Evolutionary conservation across 169 alveolate genomes (phyloP).

Genomic region (Plasmodium sp.): DNA sequence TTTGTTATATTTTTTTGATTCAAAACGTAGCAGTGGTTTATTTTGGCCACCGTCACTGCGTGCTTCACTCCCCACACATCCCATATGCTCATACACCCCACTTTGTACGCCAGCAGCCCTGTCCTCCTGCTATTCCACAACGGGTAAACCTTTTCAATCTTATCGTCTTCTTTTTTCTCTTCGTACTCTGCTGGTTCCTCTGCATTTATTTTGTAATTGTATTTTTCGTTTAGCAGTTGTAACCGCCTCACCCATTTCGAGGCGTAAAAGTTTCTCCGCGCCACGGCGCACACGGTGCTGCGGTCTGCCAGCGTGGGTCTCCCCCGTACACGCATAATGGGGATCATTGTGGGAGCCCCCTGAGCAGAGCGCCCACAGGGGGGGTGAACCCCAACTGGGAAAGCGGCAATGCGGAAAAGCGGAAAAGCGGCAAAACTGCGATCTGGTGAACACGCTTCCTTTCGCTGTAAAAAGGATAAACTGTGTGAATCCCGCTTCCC

Average conservation of each 20-base stretch:
- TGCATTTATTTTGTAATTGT: conserved; percentile 40
- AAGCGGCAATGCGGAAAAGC: background rate
- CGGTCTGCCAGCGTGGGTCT: background rate
- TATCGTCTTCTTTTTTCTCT: conserved; percentile 61
- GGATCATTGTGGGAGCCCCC: background rate
- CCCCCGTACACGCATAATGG: background rate
- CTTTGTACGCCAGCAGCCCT: conserved; percentile 89
- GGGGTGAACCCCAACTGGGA: background rate
- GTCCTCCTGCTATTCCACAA: conserved; percentile 73
- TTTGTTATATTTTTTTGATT: conserved; percentile 84
- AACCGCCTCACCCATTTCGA: conserved; percentile 70
- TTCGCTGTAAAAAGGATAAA: background rate
- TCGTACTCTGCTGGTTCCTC: conserved; percentile 67
- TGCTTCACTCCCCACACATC: conserved; percentile 92
- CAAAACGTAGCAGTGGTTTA: conserved; percentile 87
- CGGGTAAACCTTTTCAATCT: conserved; percentile 51
- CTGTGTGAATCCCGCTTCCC: background rate
- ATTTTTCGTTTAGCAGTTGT: conserved; percentile 64
- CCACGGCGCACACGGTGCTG: background rate
- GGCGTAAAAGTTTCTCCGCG: conserved; percentile 46
- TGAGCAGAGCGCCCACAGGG: background rate
- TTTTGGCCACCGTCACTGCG: conserved; percentile 89
- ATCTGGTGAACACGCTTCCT: background rate
- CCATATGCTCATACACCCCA: conserved; percentile 92
- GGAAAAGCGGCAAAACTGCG: background rate